Evolutionary conservation across 345 rosid genomes (phyloP), one percentile per base, ranked within the genome.

Genomic region (Eucalyptus curtisii): DNA sequence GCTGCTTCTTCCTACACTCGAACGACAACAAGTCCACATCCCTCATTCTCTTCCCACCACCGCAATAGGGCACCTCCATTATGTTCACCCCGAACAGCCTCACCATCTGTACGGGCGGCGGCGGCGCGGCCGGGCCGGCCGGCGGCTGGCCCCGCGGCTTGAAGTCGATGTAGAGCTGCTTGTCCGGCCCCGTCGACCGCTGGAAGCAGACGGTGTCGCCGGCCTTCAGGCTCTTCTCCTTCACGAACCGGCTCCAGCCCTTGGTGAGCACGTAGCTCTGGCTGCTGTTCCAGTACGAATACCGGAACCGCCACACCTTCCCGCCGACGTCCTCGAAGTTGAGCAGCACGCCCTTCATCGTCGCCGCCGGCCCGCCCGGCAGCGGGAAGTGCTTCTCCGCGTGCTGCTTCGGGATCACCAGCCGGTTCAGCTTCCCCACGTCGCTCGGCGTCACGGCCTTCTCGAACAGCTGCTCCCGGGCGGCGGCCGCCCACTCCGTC

Each of bases 181-280:
- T 93, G 86, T 96, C 98, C 80, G 92, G 91, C 42, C 96, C 98
- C 37, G 96, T 94, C 13, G 98, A 97, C 91, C 96, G 93, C 88
- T 91, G 98, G 89, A 97, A 97, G 87, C 94, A 87, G 59, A 97
- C 98, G 87, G 93, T 88, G 92, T 97, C 99, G 42, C 99, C 99
- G 88, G 99, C 98, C 55, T 93, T 92, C 52, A 97, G 90, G 90
- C 87, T 93, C 93, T 95, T 97, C 91, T 96, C 99, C 91, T 96
- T 96, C 6, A 97, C 99, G 84, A 96, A 97, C 31, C 98, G 94
- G 94, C 99, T 97, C 99, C 99, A 97, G 6, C 99, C 99, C 93
- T 97, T 97, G 7, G 99, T 97, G 91, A 97, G 92, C 66, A 97
- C 99, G 64, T 97, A 97, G 89, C 99, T 97, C 86, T 97, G 99